A percentile compares a stretch with the other conserved stretches of the same genome.
phyloP scores from a whole-genome alignment of 129 eudicot species.

The Flaveria linearis region DNA sequence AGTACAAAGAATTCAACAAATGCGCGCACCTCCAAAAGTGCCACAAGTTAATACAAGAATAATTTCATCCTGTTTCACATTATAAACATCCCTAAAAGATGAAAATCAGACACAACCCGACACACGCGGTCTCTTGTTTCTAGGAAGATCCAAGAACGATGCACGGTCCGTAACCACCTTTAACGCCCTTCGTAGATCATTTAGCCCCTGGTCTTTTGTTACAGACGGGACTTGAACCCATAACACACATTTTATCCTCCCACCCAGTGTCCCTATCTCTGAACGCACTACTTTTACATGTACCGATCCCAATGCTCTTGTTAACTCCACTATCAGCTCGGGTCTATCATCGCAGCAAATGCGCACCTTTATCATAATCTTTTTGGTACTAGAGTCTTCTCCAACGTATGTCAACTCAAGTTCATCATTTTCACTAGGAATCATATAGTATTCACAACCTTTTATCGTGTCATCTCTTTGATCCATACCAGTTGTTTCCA shows the following conservation, averaged over 20 bases:
- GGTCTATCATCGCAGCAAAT: slow-evolving; percentile 80
- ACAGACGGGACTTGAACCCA: slow-evolving; percentile 48
- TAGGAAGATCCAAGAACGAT: slow-evolving; percentile 40
- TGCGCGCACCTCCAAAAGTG: slow-evolving; percentile 5
- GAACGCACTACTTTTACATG: slow-evolving; percentile 56
- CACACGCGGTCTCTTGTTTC: slow-evolving; percentile 58
- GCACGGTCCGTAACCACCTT: slow-evolving; percentile 59
- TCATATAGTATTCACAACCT: slow-evolving; percentile 23
- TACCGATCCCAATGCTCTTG: slow-evolving; percentile 51
- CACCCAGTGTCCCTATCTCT: slow-evolving; percentile 83
- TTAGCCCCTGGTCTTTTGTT: slow-evolving; percentile 45
- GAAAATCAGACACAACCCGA: slow-evolving; percentile 18
- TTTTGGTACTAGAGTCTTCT: slow-evolving; percentile 33
- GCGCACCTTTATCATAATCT: slow-evolving; percentile 47
- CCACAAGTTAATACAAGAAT: background rate
- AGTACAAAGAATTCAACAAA: slow-evolving; percentile 10
- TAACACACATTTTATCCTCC: slow-evolving; percentile 66
- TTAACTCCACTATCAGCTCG: slow-evolving; percentile 59
- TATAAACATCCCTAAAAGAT: background rate
- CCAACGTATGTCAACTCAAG: slow-evolving; percentile 41
- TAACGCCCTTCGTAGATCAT: slow-evolving; percentile 46
- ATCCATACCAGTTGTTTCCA: slow-evolving; percentile 20
- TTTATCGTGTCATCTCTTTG: slow-evolving; percentile 15
- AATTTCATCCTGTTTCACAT: background rate
- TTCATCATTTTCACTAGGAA: slow-evolving; percentile 76